Base-by-base conservation (phyloP, 2,329 filamentous ascomycete genomes). In the Phaeoacremonium minimum region DNA sequence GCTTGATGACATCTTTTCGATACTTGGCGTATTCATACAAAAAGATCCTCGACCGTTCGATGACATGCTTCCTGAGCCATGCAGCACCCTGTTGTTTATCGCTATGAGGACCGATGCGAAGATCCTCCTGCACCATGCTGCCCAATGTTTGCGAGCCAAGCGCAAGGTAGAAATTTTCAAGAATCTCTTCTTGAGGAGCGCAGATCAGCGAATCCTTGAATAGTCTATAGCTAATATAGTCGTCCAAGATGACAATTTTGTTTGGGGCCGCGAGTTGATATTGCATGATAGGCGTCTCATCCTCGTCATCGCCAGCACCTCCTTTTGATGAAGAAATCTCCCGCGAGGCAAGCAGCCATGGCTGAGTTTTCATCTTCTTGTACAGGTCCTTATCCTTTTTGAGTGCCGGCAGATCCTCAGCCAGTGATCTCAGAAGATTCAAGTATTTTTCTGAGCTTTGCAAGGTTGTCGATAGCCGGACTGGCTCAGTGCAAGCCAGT, bases 31-130 rank as follows among this genome's bases (percentile, higher is more conserved):
- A 79, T 44, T 83, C 90, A 52, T 96, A 85, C 18, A 98, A 68
- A 58, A 97, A 98, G 17, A 98, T 74, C 46, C 91, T 87, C 36
- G 85, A 84, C 37, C 93, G 80, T 58, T 98, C 94, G 5, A 94
- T 68, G 14, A 97, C 86, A 44, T 91, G 80, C 49, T 85, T 89
- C 37, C 84, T 80, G 30, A 97, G 62, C 53, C 78, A 78, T 34
- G 73, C 66, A 3, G 85, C 86, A n/a, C 70, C 63, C 17, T 73
- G 75, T 52, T 91, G 85, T 50, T 87, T 84, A 4, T 76, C 65
- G 12, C 75, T 73, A 28, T 77, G 64, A 4, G 72, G 64, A 1
- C 89, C 89, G 48, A 93, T 81, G 18, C 75, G 77, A 15, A 87
- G 72, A 38, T 90, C 81, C 52, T 91, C 83, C 49, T 88, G 80